phyloP scores from a whole-genome alignment of 495 filamentous ascomycete genomes.

The Arthonia radiata region DNA sequence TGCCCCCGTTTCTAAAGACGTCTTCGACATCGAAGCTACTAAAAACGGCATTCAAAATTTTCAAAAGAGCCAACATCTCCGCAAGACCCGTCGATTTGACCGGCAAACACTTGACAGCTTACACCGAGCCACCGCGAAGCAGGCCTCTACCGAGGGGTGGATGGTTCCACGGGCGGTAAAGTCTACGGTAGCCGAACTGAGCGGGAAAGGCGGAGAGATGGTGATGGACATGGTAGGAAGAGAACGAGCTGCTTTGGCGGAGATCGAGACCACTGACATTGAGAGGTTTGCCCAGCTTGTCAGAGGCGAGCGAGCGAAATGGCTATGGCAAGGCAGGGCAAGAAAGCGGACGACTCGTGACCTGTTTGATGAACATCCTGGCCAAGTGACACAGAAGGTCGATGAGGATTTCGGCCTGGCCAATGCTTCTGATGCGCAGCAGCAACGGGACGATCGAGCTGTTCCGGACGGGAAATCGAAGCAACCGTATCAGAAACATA shows the following conservation, averaged over 20 bases:
- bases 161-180: slow-evolving; percentile 76
- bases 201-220: slow-evolving; percentile 86
- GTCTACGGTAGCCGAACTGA: slow-evolving; percentile 78
- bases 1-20: slow-evolving; percentile 72
- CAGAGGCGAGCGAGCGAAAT: slow-evolving; percentile 62
- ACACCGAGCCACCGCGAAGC: slow-evolving; percentile 63
- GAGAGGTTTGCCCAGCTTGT: slow-evolving; percentile 56
- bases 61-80: slow-evolving; percentile 68
- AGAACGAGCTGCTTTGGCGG: slow-evolving; percentile 72
- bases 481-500: too few relatives aligned
- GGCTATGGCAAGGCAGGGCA: slow-evolving; percentile 81
- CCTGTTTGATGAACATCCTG: too few relatives aligned
- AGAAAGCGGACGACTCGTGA: slow-evolving; percentile 31
- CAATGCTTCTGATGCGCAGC: too few relatives aligned
- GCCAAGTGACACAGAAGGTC: too few relatives aligned
- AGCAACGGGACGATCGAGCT: too few relatives aligned
- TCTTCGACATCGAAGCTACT: slow-evolving; percentile 58
- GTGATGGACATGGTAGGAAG: slow-evolving; percentile 81
- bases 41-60: slow-evolving; percentile 70
- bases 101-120: slow-evolving; percentile 58
- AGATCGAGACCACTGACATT: slow-evolving; percentile 74
- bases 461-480: too few relatives aligned
- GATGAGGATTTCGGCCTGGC: too few relatives aligned
- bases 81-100: slow-evolving; percentile 53
- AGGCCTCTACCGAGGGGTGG: slow-evolving; percentile 58